Base-by-base conservation (phyloP, 75 land plant species). In the Cryptomeria japonica region DNA sequence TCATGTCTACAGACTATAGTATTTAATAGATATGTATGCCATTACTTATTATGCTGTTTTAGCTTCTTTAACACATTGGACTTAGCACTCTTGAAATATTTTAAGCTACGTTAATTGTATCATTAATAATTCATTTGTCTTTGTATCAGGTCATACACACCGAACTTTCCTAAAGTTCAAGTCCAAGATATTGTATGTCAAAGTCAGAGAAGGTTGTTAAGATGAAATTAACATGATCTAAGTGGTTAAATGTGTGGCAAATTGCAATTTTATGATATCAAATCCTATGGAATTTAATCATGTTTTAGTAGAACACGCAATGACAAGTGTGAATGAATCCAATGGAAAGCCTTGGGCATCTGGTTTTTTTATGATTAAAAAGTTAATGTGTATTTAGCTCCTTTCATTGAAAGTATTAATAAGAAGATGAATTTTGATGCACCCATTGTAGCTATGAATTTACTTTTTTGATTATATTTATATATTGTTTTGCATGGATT, bases 401-500 rank as follows among this genome's bases (percentile, higher is more conserved):
- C 28, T 38, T 79, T n/a, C n/a, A n/a, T n/a, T n/a, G n/a, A n/a
- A n/a, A n/a, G n/a, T n/a, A n/a, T n/a, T n/a, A n/a, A n/a, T n/a
- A n/a, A n/a, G n/a, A n/a, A 5, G 46, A n/a, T n/a, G 82, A 79
- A 80, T 42, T 7, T 41, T 8, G 42, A 44, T 8, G 25, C 5
- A n/a, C n/a, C n/a, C n/a, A n/a, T n/a, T n/a, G n/a, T n/a, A n/a
- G n/a, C n/a, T n/a, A n/a, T n/a, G n/a, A n/a, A n/a, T n/a, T 39
- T 38, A 79, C 25, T 10, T 79, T 25, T 44, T 9, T 25, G 15
- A 8, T 44, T 56, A 34, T 98, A 97, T 88, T 86, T 97, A 15
- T 98, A 98, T 80, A 46, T 97, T 88, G 87, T 97, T 70, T 89
- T 98, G 34, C 99, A 49, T 91, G 92, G 89, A 51, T 68, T 96